phyloP scores from a whole-genome alignment of 805 yeast species.

The Metschnikowia aberdeeniae region DNA sequence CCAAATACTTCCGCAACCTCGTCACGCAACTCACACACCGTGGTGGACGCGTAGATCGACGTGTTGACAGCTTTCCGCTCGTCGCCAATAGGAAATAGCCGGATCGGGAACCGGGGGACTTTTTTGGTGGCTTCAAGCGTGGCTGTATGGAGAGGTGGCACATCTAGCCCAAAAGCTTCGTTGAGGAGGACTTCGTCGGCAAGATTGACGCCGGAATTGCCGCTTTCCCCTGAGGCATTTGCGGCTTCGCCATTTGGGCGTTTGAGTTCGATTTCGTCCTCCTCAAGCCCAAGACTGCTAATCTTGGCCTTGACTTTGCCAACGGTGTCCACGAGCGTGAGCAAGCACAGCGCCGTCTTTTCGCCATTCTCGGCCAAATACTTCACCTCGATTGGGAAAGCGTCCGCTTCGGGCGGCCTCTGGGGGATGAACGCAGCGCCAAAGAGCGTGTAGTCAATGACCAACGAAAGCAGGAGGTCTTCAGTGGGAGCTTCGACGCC shows the following conservation, averaged over 20 bases:
- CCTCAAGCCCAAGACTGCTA: conserved; percentile 8
- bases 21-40: conserved; percentile 4
- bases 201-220: background rate
- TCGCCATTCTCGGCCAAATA: background rate
- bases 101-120: background rate
- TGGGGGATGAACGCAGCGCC: conserved; percentile 18
- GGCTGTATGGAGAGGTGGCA: conserved; percentile 23
- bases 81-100: background rate
- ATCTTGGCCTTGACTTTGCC: conserved; percentile 18
- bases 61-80: background rate
- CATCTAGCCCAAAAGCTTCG: conserved; percentile 22
- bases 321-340: conserved; percentile 21
- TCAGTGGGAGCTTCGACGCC: conserved; percentile 4
- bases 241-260: background rate
- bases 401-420: conserved; percentile 23
- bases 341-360: conserved; percentile 14
- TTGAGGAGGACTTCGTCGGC: conserved; percentile 12
- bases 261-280: background rate
- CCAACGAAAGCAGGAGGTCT: conserved; percentile 5
- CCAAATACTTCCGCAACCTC: background rate
- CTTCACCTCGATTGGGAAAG: conserved; percentile 21
- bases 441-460: conserved; percentile 24
- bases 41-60: background rate
- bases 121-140: background rate
- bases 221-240: background rate